Base-by-base conservation (phyloP, 1,139 yeast genomes). In the Debaryomycetaceae sp. region DNA sequence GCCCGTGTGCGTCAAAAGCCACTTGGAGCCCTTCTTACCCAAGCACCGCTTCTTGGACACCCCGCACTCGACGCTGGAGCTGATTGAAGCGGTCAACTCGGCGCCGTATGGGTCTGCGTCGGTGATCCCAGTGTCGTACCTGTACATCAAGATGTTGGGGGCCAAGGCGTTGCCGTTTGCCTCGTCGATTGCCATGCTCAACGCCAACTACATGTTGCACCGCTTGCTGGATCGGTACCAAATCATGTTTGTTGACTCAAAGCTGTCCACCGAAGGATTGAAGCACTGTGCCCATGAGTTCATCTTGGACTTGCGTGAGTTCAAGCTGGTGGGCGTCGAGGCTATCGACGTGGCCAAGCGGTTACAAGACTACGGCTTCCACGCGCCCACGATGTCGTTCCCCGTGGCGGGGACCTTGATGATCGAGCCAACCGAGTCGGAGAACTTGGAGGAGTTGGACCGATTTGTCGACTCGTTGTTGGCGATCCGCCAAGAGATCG, bases 361-460 rank as follows among this genome's bases (percentile, higher is more conserved):
- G 58, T 73, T 91, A 40, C 97, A 91, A 61, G 98, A 91, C 61
- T 91, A 89, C 54, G 96, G 97, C 2, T 91, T 91, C 79, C 98
- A 91, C 58, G 96, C 96, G 1, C 98, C 98, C 44, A 91, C 98
- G 30, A 80, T 91, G 86, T 91, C 97, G 2, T 91, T 93, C 84
- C 98, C 98, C 15, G 95, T 91, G 32, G 89, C 96, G 9, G 95
- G 95, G 39, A 91, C 98, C 3, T 71, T 91, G 46, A 91, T 91
- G 98, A 80, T 91, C 43, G 98, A 91, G 62, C 98, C 98, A 37
- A 91, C 98, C 4, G 98, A 91, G 61, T 81, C 93, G 15, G 98
- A 91, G 62, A 79, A 86, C 51, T 63, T 83, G 50, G 83, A 70
- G 34, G 98, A 91, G 63, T 69, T 91, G 44, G 93, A 91, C 59